Evolutionary conservation across 2,329 filamentous ascomycete genomes (phyloP), one percentile per base, ranked within the genome.

Genomic region (Fusarium sp.): DNA sequence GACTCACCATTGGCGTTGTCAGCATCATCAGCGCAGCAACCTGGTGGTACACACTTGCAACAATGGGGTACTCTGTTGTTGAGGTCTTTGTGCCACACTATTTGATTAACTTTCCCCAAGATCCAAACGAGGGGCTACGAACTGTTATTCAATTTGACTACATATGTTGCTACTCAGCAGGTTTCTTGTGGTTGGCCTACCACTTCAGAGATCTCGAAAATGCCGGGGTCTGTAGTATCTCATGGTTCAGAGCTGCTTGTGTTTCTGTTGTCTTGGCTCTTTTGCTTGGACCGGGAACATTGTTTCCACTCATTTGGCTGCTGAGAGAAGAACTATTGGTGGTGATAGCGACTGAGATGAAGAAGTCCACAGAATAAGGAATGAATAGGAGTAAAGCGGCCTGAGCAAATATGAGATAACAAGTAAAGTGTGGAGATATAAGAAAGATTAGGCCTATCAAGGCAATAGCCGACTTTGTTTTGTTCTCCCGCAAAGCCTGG

Each of bases 131-230:
- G 1, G 62, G 63, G 3, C 43, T 76, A 1, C 55, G 66, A 17
- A 68, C 58, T 1, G 46, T 77, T 3, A 58, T 77, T 0, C 75
- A 77, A 48, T 76, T 71, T 26, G 75, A 77, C 19, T 71, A 74
- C n/a, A 47, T 76, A 6, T 67, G 67, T 26, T 59, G 58, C 15
- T 68, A 65, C 8, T 36, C 46, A 1, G 65, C 72, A 0, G 60
- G 59, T 4, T 54, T 72, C 7, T 7, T 73, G 2, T 77, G 75
- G 73, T 32, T 76, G 19, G 66, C 47, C 0, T 73, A 70, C 19
- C 56, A 65, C 10, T 67, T 75, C 7, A 49, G 51, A 9, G 74
- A 75, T 12, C 42, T 76, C 3, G 70, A 75, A 14, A 56, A 43
- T 2, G 47, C 50, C 14, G 72, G 73, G 0, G 4, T 63, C 2